These are phyloP conservation scores for Boletus sp. DNA, from an alignment of 768 basidiomycete species.

Conservation along the genomic window DNA sequence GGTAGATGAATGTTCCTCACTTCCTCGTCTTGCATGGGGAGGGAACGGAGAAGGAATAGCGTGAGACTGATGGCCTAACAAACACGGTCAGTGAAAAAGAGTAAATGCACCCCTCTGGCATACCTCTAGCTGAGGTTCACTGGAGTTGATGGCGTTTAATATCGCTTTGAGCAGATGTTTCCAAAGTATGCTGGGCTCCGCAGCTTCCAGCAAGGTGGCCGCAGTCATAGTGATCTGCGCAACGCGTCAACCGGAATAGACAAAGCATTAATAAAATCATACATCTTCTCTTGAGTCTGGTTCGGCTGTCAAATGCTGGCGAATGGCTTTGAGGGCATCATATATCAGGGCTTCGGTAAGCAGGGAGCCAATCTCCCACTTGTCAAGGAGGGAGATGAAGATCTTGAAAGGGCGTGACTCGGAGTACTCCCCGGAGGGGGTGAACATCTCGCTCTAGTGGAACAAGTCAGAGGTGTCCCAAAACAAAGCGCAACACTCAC, in stretches of 20 bases:
- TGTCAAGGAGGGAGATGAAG: conserved; percentile 91
- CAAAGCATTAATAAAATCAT: conserved; percentile 17
- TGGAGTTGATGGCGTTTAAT: conserved; percentile 52
- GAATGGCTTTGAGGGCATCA: conserved; percentile 76
- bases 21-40: conserved; percentile 85
- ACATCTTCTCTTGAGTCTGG: conserved; percentile 64
- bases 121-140: conserved; percentile 50
- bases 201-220: conserved; percentile 86
- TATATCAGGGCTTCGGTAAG: conserved; percentile 78
- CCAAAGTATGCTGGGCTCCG: conserved; percentile 89
- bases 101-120: conserved; percentile 3
- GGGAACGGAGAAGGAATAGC: conserved; percentile 68
- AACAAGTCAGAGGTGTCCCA: conserved; percentile 11
- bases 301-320: conserved; percentile 49
- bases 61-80: conserved; percentile 65
- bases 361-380: conserved; percentile 90
- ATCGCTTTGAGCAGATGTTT: conserved; percentile 61
- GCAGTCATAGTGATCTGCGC: conserved; percentile 75
- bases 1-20: conserved; percentile 79
- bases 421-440: conserved; percentile 67
- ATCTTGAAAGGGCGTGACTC: conserved; percentile 92
- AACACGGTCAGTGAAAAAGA: conserved; percentile 4
- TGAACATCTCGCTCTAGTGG: conserved; percentile 70
- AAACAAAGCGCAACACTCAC: conserved; percentile 35
- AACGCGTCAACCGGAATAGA: not conserved